phyloP scores from a whole-genome alignment of 805 yeast species.

The Metschnikowia gruessii region DNA sequence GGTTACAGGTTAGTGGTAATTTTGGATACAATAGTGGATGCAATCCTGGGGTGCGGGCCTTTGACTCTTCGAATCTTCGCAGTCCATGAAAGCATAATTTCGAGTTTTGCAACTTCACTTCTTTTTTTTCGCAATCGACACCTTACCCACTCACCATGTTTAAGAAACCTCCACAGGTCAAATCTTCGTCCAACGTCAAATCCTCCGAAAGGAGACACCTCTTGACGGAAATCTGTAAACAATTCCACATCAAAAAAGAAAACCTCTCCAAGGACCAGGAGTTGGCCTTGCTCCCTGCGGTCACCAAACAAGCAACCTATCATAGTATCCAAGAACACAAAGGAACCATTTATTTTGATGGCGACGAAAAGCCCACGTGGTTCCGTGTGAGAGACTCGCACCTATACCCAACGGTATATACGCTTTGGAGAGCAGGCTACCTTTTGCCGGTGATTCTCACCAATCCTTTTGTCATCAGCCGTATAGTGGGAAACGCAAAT shows the following conservation, averaged over 20 bases:
- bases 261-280: slow-evolving; percentile 42
- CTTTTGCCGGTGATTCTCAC: slow-evolving; percentile 68
- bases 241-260: slow-evolving; percentile 39
- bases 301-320: slow-evolving; percentile 62
- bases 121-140: slow-evolving; percentile 4
- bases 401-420: slow-evolving; percentile 66
- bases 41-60: background rate
- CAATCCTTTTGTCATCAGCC: slow-evolving; percentile 67
- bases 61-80: background rate
- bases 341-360: slow-evolving; percentile 67
- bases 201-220: slow-evolving; percentile 72
- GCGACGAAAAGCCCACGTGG: slow-evolving; percentile 68
- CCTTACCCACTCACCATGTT: slow-evolving; percentile 18
- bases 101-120: background rate
- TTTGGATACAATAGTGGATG: no score
- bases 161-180: slow-evolving; percentile 42
- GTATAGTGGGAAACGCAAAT: slow-evolving; percentile 75
- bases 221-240: slow-evolving; percentile 40
- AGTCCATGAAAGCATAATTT: background rate
- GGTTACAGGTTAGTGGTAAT: no score
- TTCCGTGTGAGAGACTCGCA: slow-evolving; percentile 56
- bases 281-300: slow-evolving; percentile 45
- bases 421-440: slow-evolving; percentile 67
- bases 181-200: slow-evolving; percentile 76
- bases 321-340: slow-evolving; percentile 47